Percentiles rank a stretch among this genome's conserved stretches.
These are phyloP conservation scores for Pugionium dolabratum DNA, from an alignment of 345 rosid species.

Conservation along the genomic window DNA sequence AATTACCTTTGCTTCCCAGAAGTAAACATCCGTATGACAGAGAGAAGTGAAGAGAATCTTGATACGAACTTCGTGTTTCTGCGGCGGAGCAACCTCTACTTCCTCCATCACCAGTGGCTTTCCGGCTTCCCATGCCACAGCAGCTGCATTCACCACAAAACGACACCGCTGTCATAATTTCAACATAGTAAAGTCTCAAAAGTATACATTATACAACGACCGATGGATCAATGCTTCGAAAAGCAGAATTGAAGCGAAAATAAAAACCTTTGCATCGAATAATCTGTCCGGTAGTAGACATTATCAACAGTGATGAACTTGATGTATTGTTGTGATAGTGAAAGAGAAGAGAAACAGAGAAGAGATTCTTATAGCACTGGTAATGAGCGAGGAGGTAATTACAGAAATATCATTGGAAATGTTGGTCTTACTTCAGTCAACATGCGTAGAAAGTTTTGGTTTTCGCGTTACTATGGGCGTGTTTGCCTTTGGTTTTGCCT, in stretches of 20 bases:
- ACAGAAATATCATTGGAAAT: slow-evolving; percentile 5
- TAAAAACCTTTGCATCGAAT: slow-evolving; percentile 70
- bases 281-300: slow-evolving; percentile 58
- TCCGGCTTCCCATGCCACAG: slow-evolving; percentile 92
- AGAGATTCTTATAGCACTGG: neutral
- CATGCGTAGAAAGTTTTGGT: neutral
- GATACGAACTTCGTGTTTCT: slow-evolving; percentile 74
- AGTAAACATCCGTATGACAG: slow-evolving; percentile 90
- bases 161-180: slow-evolving; percentile 4
- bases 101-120: slow-evolving; percentile 83
- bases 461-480: slow-evolving; percentile 30
- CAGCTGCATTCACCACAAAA: slow-evolving; percentile 49
- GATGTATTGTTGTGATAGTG: slow-evolving; percentile 10
- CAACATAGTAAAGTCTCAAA: neutral
- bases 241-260: no score
- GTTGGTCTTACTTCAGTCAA: neutral
- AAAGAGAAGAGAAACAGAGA: slow-evolving; percentile 8
- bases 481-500: slow-evolving; percentile 22
- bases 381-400: neutral
- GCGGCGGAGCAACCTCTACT: slow-evolving; percentile 91
- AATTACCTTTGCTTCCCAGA: slow-evolving; percentile 92
- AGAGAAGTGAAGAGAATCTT: slow-evolving; percentile 79
- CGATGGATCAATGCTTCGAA: neutral
- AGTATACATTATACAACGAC: neutral
- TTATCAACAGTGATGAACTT: slow-evolving; percentile 15